Base-by-base conservation (phyloP, 2,329 filamentous ascomycete genomes). In the Aspergillus pseudotamarii region DNA sequence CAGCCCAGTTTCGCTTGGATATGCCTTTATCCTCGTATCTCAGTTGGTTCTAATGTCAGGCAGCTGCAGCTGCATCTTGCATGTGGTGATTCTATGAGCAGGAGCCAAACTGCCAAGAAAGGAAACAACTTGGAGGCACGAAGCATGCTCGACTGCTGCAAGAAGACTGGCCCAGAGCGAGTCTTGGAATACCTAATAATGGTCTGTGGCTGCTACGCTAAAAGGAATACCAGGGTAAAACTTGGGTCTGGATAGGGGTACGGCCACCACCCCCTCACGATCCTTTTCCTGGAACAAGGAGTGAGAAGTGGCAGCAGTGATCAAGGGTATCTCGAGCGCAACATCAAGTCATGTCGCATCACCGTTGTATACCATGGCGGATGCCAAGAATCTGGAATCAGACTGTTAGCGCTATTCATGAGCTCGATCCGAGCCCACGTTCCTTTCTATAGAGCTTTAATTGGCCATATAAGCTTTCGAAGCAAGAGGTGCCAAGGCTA, bases 391-490 rank as follows among this genome's bases (percentile, higher is more conserved):
- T 16, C 38, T 59, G 28, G 58, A 26, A 56, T 21, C 30, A n/a
- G 38, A 34, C 26, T 6, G 23, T 48, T n/a, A 21, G n/a, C 41
- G 23, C 28, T 30, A 9, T 11, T 6, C n/a, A 16, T n/a, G n/a
- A 55, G 55, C 26, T 48, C 32, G 30, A 55, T 58, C 21, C n/a
- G n/a, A 34, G 50, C 51, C 54, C 60, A 62, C 60, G 60, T 59
- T 62, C 38, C 48, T 30, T 32, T 21, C n/a, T 9, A 48, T 59
- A 32, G 48, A 48, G 53, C 16, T 43, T 51, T 55, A 26, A 62
- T 62, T 62, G 60, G 60, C 56, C 30, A 48, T 19, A 45, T 21
- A 62, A 62, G 60, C 56, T 54, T 59, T 58, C 21, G 32, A 14
- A 26, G 32, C 32, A 55, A 28, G 32, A 38, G 34, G n/a, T 55